Evolutionary conservation across 2,329 filamentous ascomycete genomes (phyloP), one percentile per base, ranked within the genome.

Genomic region (Penicillium sp.): DNA sequence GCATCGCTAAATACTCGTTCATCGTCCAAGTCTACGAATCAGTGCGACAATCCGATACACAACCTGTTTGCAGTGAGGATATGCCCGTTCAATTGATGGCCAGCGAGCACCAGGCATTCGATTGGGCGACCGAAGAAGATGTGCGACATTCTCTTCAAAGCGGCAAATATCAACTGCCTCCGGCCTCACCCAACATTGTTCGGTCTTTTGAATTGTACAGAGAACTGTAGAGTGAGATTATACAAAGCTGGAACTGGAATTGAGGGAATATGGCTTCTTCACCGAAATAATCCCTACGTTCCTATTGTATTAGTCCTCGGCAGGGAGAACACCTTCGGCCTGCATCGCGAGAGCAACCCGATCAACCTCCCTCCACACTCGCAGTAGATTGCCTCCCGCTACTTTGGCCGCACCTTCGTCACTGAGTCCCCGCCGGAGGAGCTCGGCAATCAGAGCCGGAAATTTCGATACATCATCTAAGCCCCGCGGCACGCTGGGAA

Each of bases 401-500:
- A 96, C 74, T 69, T 89, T 90, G 15, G 75, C 80, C 1, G 81
- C 86, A 67, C 96, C 84, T 27, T 76, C 70, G 53, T 93, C 87
- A 35, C 81, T 87, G 4, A 95, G 79, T 0, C 89, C 89, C 35
- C 84, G 79, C 42, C 76, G 76, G 56, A 95, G 72, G 50, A 96
- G 70, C 69, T 89, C 87, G 3, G 81, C 83, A 7, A 96, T 80
- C 39, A 96, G 72, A 49, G 85, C 81, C 0, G 90, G 91, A 62
- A 86, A 95, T 65, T 88, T 89, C 42, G 84, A 83, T 6, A 95
- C 89, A 67, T 95, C 90, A 32, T 93, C 88, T 42, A 97, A 70
- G 0, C 91, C 92, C 46, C 74, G 66, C 0, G 91, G 89, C 4
- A 83, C 83, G 6, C 56, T 58, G 3, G 46, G 51, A 47, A 76